Evolutionary conservation across 495 filamentous ascomycete genomes (phyloP), one percentile per base, ranked within the genome.

Genomic region (Aspergillus hancockii): DNA sequence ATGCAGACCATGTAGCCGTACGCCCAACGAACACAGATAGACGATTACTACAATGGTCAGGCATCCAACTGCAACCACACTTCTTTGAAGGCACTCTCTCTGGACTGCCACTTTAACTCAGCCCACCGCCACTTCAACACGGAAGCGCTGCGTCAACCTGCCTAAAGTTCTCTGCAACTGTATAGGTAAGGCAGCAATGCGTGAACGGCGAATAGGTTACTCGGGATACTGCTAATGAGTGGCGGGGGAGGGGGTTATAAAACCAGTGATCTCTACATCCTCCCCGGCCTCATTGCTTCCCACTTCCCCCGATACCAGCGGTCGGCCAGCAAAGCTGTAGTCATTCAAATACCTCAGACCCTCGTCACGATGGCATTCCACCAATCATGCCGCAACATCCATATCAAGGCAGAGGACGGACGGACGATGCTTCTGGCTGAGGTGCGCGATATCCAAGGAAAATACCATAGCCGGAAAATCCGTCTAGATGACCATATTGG

Each of bases 321-420:
- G 3, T 36, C 13, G 8, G 10, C 32, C 13, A 4, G 4, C 32
- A 36, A 9, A 36, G 10, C 32, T 13, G 16, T 14, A 43, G 36
- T 18, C 19, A n/a, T 5, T 18, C 14, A 6, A 43, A 3, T 30
- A 21, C 16, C 25, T 6, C 18, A 4, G 10, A 4, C n/a, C 30
- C 25, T 3, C n/a, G n/a, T 25, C 41, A 61, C 52, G 9, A 66
- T 66, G 58, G 63, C 64, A 10, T 66, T 66, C 58, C 64, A 66
- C 57, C 16, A 19, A n/a, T 56, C 57, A 54, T 55, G 43, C 49
- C 16, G 52, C 3, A 55, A 63, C 53, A 55, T 66, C 54, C 36
- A 57, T n/a, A 49, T 66, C 54, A n/a, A 34, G 41, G 23, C 54
- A 3, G 54, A 63, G 36, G 31, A 59, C 18, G 51, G 58, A 8